A percentile compares a stretch with the other conserved stretches of the same genome.
Evolutionary conservation across 1,284 basidiomycete species (phyloP).

Genomic region (Ustilago crameri): DNA sequence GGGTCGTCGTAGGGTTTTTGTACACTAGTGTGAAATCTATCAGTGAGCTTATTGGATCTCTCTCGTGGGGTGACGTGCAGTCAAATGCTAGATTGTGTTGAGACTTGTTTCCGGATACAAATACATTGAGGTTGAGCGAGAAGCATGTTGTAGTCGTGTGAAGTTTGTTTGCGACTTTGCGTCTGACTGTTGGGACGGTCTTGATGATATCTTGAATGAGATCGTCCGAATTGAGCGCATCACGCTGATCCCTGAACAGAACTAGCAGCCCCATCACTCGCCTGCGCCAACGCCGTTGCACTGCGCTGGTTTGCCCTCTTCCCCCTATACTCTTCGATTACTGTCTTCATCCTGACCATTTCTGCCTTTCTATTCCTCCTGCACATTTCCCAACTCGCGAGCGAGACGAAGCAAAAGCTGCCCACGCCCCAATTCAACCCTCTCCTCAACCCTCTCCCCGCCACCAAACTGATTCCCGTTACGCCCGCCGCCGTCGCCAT

Average conservation of each 20-base stretch:
- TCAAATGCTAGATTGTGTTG: too few relatives aligned
- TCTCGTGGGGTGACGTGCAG: too few relatives aligned
- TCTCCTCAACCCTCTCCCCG: constrained; percentile 41
- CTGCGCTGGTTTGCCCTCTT: constrained; percentile 3
- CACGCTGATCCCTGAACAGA: too few relatives aligned
- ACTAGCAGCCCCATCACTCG: too few relatives aligned
- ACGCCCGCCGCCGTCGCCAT: constrained; percentile 54
- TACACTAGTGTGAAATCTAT: too few relatives aligned
- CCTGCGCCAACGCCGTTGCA: constrained; percentile 1
- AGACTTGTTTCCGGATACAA: neutral
- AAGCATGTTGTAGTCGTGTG: too few relatives aligned
- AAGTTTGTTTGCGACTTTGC: too few relatives aligned
- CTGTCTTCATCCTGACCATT: constrained; percentile 42
- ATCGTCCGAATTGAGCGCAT: too few relatives aligned
- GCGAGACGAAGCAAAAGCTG: constrained; percentile 41
- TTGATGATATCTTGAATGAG: too few relatives aligned
- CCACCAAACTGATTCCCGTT: constrained; percentile 43
- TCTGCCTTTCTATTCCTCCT: constrained; percentile 46
- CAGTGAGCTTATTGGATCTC: too few relatives aligned
- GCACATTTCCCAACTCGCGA: constrained; percentile 50
- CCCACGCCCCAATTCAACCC: constrained; percentile 57
- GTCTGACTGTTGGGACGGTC: too few relatives aligned
- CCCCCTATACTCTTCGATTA: constrained; percentile 44
- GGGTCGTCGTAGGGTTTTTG: too few relatives aligned
- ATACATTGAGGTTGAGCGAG: neutral